Evolutionary conservation across 2,329 filamentous ascomycete genomes (phyloP).

Genomic region (Diaporthe batatas): DNA sequence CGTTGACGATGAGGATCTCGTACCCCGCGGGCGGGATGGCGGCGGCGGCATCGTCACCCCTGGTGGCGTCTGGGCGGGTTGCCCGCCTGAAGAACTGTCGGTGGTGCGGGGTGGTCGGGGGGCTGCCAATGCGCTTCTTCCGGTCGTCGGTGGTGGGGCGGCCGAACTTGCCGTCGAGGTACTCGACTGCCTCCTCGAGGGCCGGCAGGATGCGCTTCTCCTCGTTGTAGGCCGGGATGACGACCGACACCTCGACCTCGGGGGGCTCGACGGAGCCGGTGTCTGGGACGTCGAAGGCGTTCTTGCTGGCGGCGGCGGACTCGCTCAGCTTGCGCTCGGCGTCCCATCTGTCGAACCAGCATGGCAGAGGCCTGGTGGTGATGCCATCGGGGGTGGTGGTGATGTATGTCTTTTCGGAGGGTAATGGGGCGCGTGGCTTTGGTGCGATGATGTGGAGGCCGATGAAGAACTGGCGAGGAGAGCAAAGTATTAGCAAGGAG

Average conservation of each 20-base stretch:
- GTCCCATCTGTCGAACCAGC: slow-evolving; percentile 87
- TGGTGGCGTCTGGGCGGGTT: slow-evolving; percentile 39
- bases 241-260: slow-evolving; percentile 88
- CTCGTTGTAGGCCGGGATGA: slow-evolving; percentile 97
- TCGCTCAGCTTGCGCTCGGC: slow-evolving; percentile 68
- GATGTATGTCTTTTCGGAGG: slow-evolving; percentile 87
- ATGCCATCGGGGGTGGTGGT: slow-evolving; percentile 78
- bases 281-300: slow-evolving; percentile 58
- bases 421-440: slow-evolving; percentile 78
- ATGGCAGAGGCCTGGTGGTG: slow-evolving; percentile 73
- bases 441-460: slow-evolving; percentile 83
- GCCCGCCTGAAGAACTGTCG: slow-evolving; percentile 54
- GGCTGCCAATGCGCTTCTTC: slow-evolving; percentile 45
- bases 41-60: slow-evolving; percentile 49
- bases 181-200: slow-evolving; percentile 90
- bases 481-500: not conserved
- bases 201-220: slow-evolving; percentile 85
- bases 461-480: slow-evolving; percentile 70
- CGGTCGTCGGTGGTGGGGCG: slow-evolving; percentile 53
- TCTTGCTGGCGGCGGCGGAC: slow-evolving; percentile 53
- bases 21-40: slow-evolving; percentile 69
- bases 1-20: slow-evolving; percentile 93
- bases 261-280: slow-evolving; percentile 77
- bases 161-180: slow-evolving; percentile 84
- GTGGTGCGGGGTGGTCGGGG: slow-evolving; percentile 51